Evolutionary conservation across 345 rosid genomes (phyloP).

Genomic region (Melaleuca alternifolia): DNA sequence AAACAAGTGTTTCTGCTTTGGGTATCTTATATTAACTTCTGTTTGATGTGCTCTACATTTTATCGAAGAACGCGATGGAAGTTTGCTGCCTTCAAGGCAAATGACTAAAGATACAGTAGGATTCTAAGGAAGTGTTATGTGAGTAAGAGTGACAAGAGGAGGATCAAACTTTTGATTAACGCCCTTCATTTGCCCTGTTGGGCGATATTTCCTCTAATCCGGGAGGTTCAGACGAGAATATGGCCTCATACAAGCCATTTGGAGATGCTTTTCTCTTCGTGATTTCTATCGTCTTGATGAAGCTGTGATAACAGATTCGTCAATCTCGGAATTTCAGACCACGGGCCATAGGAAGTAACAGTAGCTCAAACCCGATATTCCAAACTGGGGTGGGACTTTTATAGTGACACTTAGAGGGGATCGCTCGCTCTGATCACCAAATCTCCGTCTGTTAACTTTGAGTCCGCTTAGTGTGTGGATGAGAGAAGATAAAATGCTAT

Average conservation of each 20-base stretch:
- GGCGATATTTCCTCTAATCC: neutral
- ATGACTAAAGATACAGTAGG: neutral
- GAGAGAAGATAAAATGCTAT: neutral
- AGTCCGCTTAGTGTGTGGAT: neutral
- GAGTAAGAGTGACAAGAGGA: neutral
- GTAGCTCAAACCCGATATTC: neutral
- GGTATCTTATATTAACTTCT: neutral
- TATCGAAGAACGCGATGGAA: neutral
- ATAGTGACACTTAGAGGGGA: accelerated
- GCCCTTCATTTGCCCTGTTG: neutral
- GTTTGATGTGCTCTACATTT: neutral
- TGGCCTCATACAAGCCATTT: neutral
- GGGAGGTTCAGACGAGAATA: neutral
- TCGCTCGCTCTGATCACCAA: neutral
- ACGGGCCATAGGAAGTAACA: accelerated
- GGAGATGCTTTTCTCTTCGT: neutral
- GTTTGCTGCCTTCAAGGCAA: neutral
- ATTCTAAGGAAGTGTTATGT: neutral
- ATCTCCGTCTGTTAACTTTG: neutral
- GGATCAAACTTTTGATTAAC: neutral
- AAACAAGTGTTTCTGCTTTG: neutral
- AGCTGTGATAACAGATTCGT: accelerated
- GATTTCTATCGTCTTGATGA: neutral
- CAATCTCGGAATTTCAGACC: neutral
- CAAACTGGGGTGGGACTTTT: neutral